Base-by-base conservation (phyloP, 2,329 filamentous ascomycete genomes). In the Calonectria ilicicola region DNA sequence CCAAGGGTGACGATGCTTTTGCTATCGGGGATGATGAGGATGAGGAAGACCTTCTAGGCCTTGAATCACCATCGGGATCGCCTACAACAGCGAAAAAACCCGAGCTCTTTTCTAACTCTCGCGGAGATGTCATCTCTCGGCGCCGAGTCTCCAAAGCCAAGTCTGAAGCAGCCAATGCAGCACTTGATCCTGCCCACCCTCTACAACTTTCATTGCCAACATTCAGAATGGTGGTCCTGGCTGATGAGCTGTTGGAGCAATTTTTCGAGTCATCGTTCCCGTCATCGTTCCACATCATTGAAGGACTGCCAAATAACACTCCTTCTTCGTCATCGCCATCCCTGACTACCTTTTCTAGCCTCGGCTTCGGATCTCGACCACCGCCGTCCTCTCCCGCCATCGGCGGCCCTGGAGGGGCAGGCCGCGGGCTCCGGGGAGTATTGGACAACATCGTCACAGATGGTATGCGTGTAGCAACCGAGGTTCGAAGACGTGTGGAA, bases 251-350 rank as follows among this genome's bases (percentile, higher is more conserved):
- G 1, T 91, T 99, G 7, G 96, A 99, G 80, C 94, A 97, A 78
- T 99, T 99, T 85, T 99, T 99, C 82, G 97, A 99, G 85, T 94
- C 95, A 0, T 97, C 95, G 47, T 98, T 98, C 85, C 95, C 96
- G 0, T 92, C 94, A 65, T 98, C 95, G 1, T 97, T 99, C 90
- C 95, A 94, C 80, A 92, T 98, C 58, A 92, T 94, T 27, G 94
- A 97, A 15, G 89, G 89, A 32, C 80, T 91, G 2, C 81, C 83
- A 10, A 82, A 70, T 56, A 67, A 82, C 5, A 75, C 82, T 7
- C 73, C 80, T 5, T 76, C 82, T 15, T 77, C 81, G 0, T 77
- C 83, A 1, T 80, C 84, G 1, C 92, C 93, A 0, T 93, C 94
- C 66, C 91, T 98, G 21, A 98, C 95, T 1, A 98, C 95, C 1